Conservation (phyloP, 306 rosid genomes). For the Gastrolobium villosum region DNA sequence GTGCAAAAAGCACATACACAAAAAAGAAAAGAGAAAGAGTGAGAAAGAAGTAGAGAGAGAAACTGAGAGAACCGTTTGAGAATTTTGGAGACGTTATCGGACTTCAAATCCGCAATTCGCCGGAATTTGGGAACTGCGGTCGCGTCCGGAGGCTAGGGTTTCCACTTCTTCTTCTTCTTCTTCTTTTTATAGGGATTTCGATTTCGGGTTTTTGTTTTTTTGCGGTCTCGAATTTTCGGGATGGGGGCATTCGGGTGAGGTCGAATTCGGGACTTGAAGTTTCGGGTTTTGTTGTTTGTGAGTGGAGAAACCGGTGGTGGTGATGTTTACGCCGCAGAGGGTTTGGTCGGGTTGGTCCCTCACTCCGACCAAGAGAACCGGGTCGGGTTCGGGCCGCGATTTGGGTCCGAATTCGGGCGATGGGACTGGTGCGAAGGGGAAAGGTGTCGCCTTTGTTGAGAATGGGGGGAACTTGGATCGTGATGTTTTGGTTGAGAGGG, state of each 20-base stretch:
- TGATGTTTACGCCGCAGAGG: conserved; percentile 85
- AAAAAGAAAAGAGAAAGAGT: conserved; percentile 28
- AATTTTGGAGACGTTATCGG: conserved; percentile 82
- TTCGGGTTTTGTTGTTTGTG: conserved; percentile 39
- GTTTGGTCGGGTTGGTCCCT: conserved; percentile 74
- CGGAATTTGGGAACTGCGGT: conserved; percentile 83
- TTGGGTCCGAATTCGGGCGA: conserved; percentile 58
- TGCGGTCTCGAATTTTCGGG: conserved; percentile 26
- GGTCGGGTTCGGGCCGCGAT: conserved; percentile 58
- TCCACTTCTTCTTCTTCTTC: background rate
- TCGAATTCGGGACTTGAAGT: conserved; percentile 46
- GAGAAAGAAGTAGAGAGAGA: conserved; percentile 35
- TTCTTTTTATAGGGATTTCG: background rate
- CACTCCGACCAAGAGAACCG: conserved; percentile 66
- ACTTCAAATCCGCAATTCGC: conserved; percentile 77
- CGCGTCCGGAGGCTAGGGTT: conserved; percentile 76
- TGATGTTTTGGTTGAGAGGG: conserved; percentile 65
- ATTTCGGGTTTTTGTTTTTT: background rate
- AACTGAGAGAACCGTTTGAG: conserved; percentile 54
- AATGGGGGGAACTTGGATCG: conserved; percentile 72
- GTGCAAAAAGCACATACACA: conserved; percentile 58
- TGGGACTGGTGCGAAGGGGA: conserved; percentile 63
- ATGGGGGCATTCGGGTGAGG: conserved; percentile 32
- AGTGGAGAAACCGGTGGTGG: conserved; percentile 43
- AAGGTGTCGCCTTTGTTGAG: conserved; percentile 61